Evolutionary conservation across 352 stramenopile genomes (phyloP).

Genomic region (Phytophthora palmivora): DNA sequence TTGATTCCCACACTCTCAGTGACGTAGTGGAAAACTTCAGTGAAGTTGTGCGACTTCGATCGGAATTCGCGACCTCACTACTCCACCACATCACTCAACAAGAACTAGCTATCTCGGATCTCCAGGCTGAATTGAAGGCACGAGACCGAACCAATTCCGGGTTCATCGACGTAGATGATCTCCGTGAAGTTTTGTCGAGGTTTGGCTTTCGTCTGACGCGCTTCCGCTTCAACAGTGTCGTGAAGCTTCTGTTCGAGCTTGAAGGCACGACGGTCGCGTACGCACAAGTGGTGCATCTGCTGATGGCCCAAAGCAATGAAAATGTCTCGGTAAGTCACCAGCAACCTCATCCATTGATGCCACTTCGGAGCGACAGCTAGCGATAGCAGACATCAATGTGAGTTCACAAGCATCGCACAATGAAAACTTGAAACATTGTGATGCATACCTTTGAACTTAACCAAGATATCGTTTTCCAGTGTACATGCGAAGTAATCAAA

Average conservation of each 20-base stretch:
- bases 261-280: constrained; percentile 5
- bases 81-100: neutral
- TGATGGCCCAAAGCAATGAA: neutral
- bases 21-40: neutral
- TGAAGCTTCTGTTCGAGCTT: constrained; percentile 54
- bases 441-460: no score
- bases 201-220: constrained; percentile 48
- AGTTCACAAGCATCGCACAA: no score
- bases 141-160: neutral
- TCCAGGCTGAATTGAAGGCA: neutral
- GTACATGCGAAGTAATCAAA: neutral
- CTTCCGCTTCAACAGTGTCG: constrained; percentile 63
- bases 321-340: neutral
- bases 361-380: neutral
- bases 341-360: neutral
- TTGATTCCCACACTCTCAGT: neutral
- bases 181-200: neutral
- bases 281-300: neutral
- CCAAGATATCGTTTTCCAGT: no score
- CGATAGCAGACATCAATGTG: neutral
- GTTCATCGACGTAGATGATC: neutral
- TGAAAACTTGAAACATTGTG: no score
- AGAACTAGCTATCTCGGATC: neutral
- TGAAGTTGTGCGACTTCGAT: neutral
- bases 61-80: neutral